These are phyloP conservation scores for Clathrospora elynae DNA, from an alignment of 2,329 filamentous ascomycete genomes.

Conservation along the genomic window DNA sequence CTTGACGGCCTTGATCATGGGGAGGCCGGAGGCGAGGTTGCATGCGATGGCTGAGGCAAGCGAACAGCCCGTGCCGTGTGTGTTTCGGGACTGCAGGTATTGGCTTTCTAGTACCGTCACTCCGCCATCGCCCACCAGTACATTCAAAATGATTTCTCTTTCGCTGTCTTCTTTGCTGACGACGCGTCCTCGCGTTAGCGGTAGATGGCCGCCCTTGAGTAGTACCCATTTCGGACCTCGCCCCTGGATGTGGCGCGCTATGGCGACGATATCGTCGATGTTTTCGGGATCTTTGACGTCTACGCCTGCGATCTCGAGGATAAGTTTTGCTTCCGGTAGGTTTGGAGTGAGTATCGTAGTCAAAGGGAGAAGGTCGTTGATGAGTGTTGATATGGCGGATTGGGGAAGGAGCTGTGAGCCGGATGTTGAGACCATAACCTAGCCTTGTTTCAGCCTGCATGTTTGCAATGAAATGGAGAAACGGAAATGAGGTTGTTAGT, in stretches of 20 bases:
- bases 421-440: constrained; percentile 91
- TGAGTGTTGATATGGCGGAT: constrained; percentile 66
- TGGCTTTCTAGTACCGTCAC: constrained; percentile 68
- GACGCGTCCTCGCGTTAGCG: constrained; percentile 68
- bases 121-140: constrained; percentile 69
- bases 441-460: background rate
- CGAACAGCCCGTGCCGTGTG: constrained; percentile 93
- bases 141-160: constrained; percentile 72
- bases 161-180: constrained; percentile 65
- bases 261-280: constrained; percentile 68
- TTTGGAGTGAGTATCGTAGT: constrained; percentile 78
- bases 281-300: constrained; percentile 56
- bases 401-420: constrained; percentile 70
- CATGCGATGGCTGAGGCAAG: constrained; percentile 83
- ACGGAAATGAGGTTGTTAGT: background rate
- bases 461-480: background rate
- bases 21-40: constrained; percentile 67
- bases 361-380: constrained; percentile 64
- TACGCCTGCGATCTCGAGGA: constrained; percentile 62
- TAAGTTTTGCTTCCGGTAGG: constrained; percentile 71
- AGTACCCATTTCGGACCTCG: constrained; percentile 81
- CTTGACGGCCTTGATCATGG: constrained; percentile 65
- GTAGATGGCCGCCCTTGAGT: constrained; percentile 89
- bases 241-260: constrained; percentile 68
- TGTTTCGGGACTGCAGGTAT: constrained; percentile 77